Conservation (phyloP, 164 flowering plant species). For the Tetracentron sinense region DNA sequence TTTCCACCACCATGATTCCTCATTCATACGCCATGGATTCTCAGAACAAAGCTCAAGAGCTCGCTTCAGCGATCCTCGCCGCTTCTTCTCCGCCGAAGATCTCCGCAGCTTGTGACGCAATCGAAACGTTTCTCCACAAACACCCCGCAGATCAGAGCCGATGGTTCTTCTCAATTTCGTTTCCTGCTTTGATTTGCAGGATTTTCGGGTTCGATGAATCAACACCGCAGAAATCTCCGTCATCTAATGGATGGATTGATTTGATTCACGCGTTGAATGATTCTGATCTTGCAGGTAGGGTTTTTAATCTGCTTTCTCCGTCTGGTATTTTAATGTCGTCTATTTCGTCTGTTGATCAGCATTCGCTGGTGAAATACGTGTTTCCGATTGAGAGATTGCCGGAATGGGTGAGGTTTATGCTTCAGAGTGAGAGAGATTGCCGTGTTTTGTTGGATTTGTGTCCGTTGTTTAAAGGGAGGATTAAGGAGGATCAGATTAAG, state of each 20-base stretch:
- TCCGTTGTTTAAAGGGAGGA: conserved; percentile 50
- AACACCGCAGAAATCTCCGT: conserved; percentile 14
- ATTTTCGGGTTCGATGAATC: conserved; percentile 65
- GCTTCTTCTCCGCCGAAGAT: conserved; percentile 54
- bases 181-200: conserved; percentile 70
- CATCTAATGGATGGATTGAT: conserved; percentile 60
- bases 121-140: conserved; percentile 55
- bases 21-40: conserved; percentile 65
- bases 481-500: conserved; percentile 42
- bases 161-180: conserved; percentile 73
- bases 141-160: conserved; percentile 65
- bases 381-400: conserved; percentile 82
- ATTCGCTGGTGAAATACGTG: conserved; percentile 59
- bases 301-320: conserved; percentile 65
- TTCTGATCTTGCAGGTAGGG: conserved; percentile 23
- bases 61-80: conserved; percentile 46
- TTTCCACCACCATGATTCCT: conserved; percentile 31
- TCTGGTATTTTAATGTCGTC: conserved; percentile 48
- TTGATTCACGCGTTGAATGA: conserved; percentile 32
- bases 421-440: conserved; percentile 38
- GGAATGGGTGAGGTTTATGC: conserved; percentile 61
- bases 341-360: conserved; percentile 56
- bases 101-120: conserved; percentile 47
- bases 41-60: conserved; percentile 53
- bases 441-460: conserved; percentile 48